Evolutionary conservation across 164 flowering plant species (phyloP), one percentile per base, ranked within the genome.

Genomic region (Dillenia turbinata): DNA sequence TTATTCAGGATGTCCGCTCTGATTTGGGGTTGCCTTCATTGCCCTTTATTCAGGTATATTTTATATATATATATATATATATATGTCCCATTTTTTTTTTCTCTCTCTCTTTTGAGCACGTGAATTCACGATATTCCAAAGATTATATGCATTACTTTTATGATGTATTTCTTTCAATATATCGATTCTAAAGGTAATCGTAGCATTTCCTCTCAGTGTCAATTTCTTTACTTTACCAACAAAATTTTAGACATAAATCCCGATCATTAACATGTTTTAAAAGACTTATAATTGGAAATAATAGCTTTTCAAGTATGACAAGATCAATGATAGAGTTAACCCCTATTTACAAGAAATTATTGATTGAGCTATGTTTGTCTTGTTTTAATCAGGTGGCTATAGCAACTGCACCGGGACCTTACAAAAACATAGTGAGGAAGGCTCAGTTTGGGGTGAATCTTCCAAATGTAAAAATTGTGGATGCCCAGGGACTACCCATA

Each of bases 1-100:
- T 79, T 40, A 47, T 79, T 3, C 8, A 1, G 11, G 64, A 71
- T 57, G 9, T 79, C 17, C 67, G 83, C 12, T 44, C 52, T 54
- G 83, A 79, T 69, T 68, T 79, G 49, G 44, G 57, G 2, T 10
- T 14, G 5, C 69, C 82, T 6, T 5, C 61, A 46, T 70, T 75
- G 2, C 73, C 46, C 3, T 10, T 75, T 0, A 64, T 75, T 50
- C 75, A 68, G 75, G 78, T 67, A 54, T 22, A n/a, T 19, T 19
- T 1, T 19, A 19, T 1, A 19, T 19, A 19, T 19, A 19, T 19
- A 19, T 19, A 19, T 19, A 19, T 19, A 19, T 19, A 19, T 19
- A 19, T 19, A 19, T 19, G 1, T 19, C 22, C 22, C 22, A 19
- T 19, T 19, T 19, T 19, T 1, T 19, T 19, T 51, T 51, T 9